Conservation (phyloP, 2,329 filamentous ascomycete genomes). For the Stachybotrys elegans region DNA sequence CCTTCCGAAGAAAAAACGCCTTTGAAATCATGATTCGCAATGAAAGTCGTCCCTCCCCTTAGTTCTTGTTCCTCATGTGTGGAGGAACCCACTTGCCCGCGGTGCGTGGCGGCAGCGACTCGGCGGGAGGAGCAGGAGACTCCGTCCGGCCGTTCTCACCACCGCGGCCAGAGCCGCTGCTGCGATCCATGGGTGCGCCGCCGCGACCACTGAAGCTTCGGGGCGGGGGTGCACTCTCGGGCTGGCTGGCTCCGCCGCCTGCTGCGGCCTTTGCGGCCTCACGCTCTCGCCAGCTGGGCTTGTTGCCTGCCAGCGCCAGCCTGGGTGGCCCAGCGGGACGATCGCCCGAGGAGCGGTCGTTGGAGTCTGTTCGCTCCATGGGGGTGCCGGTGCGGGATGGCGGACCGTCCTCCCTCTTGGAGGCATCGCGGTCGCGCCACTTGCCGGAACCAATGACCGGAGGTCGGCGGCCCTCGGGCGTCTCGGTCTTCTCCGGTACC, state of each 20-base stretch:
- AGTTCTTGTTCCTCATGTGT: slow-evolving; percentile 31
- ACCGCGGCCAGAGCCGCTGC: slow-evolving; percentile 35
- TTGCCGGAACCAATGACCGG: slow-evolving; percentile 30
- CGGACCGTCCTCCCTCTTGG: slow-evolving; percentile 22
- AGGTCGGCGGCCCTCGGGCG: slow-evolving; percentile 25
- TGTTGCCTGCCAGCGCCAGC: slow-evolving; percentile 55
- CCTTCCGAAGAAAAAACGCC: slow-evolving; percentile 31
- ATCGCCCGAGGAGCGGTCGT: slow-evolving; percentile 29
- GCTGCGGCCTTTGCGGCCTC: slow-evolving; percentile 47
- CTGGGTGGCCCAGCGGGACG: slow-evolving; percentile 47
- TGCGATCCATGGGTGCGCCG: slow-evolving; percentile 36
- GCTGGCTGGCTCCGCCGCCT: slow-evolving; percentile 26
- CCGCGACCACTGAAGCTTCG: slow-evolving; percentile 29
- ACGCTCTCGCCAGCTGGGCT: slow-evolving; percentile 69
- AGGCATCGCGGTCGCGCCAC: slow-evolving; percentile 37
- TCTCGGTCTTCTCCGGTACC: slow-evolving; percentile 20
- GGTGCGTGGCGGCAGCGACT: slow-evolving; percentile 47
- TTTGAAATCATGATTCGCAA: slow-evolving; percentile 25
- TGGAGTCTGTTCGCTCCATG: slow-evolving; percentile 42
- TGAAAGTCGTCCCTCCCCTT: slow-evolving; percentile 12
- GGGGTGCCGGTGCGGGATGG: slow-evolving; percentile 21
- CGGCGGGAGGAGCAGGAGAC: slow-evolving; percentile 37
- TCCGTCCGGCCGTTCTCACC: slow-evolving; percentile 30
- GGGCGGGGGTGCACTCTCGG: slow-evolving; percentile 40
- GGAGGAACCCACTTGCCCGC: slow-evolving; percentile 57